A percentile compares a stretch with the other conserved stretches of the same genome.
Conservation (phyloP, 805 yeast species). For the Metschnikowia rubicola region DNA sequence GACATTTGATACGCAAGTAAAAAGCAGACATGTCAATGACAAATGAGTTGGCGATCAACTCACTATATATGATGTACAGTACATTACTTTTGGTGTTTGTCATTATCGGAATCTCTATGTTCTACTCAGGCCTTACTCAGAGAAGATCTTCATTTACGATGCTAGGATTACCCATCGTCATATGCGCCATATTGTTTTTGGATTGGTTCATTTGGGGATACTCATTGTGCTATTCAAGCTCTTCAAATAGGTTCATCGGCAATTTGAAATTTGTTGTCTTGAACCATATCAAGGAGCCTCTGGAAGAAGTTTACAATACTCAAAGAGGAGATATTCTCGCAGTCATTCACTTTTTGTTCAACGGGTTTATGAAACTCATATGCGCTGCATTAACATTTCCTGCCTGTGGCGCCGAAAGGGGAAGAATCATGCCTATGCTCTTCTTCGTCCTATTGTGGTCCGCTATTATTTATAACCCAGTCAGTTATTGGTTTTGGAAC, state of each 20-base stretch:
- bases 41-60: conserved; percentile 16
- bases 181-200: conserved; percentile 30
- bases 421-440: conserved; percentile 39
- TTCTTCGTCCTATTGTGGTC: conserved; percentile 40
- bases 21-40: conserved; percentile 2
- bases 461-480: conserved; percentile 39
- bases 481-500: conserved; percentile 46
- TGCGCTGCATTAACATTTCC: conserved; percentile 43
- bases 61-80: conserved; percentile 37
- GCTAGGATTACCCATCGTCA: conserved; percentile 33
- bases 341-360: conserved; percentile 37
- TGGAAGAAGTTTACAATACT: conserved; percentile 23
- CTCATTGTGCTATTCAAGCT: conserved; percentile 37
- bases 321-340: conserved; percentile 38
- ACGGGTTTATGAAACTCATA: conserved; percentile 36
- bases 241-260: conserved; percentile 35
- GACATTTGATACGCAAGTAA: neutral
- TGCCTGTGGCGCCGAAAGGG: conserved; percentile 43
- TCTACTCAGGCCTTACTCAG: conserved; percentile 43
- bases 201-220: conserved; percentile 48
- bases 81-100: conserved; percentile 30
- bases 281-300: conserved; percentile 9
- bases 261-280: conserved; percentile 28
- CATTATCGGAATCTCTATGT: conserved; percentile 35
- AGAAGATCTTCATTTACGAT: conserved; percentile 40